A percentile compares a stretch with the other conserved stretches of the same genome.
These are phyloP conservation scores for Acacia pycnantha DNA, from an alignment of 331 rosid species.

Conservation along the genomic window DNA sequence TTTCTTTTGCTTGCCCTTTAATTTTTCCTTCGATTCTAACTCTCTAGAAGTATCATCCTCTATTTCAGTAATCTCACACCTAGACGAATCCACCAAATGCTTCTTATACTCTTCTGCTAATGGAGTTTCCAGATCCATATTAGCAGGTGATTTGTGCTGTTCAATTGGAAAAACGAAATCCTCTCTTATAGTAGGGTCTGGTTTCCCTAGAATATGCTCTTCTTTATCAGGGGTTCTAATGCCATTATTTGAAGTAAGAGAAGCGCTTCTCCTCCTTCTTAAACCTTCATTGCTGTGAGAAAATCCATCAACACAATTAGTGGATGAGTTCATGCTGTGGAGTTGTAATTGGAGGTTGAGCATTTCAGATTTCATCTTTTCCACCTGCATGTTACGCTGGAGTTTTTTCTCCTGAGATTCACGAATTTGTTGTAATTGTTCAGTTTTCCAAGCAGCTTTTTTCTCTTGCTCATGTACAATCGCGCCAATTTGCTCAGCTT, in stretches of 20 bases:
- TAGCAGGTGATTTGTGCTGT: constrained; percentile 43
- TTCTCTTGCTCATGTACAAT: constrained; percentile 95
- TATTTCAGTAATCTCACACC: constrained; percentile 74
- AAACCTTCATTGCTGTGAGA: constrained; percentile 65
- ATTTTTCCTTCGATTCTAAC: constrained; percentile 48
- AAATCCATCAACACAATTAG: constrained; percentile 55
- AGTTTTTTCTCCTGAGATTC: constrained; percentile 76
- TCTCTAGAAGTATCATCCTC: constrained; percentile 48
- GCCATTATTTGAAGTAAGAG: constrained; percentile 52
- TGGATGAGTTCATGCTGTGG: constrained; percentile 57
- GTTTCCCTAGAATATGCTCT: constrained; percentile 39
- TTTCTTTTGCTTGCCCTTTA: constrained; percentile 61
- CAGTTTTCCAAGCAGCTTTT: constrained; percentile 98
- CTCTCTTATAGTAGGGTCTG: constrained; percentile 45
- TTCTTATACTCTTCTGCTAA: constrained; percentile 47
- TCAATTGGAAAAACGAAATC: constrained; percentile 47
- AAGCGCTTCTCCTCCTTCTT: constrained; percentile 67
- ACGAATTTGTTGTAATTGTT: constrained; percentile 79
- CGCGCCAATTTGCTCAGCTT: constrained; percentile 98
- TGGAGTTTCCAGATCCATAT: constrained; percentile 47
- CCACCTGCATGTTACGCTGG: constrained; percentile 93
- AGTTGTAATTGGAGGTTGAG: constrained; percentile 87
- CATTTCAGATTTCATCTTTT: constrained; percentile 99
- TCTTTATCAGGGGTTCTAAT: constrained; percentile 49
- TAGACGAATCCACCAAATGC: constrained; percentile 47